A percentile compares a stretch with the other conserved stretches of the same genome.
Evolutionary conservation across 139 green algal species (phyloP).

Genomic region (Chlorella sp.): DNA sequence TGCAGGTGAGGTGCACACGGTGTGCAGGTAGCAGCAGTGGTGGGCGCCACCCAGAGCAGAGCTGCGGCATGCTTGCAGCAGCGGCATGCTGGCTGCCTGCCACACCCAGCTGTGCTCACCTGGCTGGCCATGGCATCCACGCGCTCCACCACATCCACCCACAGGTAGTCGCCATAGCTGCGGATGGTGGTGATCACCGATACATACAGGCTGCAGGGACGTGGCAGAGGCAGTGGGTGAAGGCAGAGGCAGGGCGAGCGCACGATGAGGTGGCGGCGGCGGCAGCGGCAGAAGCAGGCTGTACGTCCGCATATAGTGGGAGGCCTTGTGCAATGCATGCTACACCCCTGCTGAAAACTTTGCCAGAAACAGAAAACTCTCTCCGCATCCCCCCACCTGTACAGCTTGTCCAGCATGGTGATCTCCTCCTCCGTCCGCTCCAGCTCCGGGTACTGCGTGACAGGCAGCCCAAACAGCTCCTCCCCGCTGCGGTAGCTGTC

Average conservation of each 20-base stretch:
- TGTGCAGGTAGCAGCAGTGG: no score
- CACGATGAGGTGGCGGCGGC: not conserved
- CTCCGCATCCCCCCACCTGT: constrained; percentile 50
- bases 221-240: not conserved
- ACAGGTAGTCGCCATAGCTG: constrained; percentile 88
- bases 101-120: constrained; percentile 37
- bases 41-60: no score
- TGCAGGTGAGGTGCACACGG: no score
- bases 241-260: not conserved
- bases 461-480: constrained; percentile 92
- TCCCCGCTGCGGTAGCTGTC: constrained; percentile 88
- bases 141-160: constrained; percentile 91
- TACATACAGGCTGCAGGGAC: constrained; percentile 84
- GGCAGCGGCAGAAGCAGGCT: no score
- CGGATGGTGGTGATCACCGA: constrained; percentile 92
- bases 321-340: no score
- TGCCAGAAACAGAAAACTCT: not conserved
- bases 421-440: constrained; percentile 92
- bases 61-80: no score
- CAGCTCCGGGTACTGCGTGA: constrained; percentile 91
- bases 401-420: constrained; percentile 81
- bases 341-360: not conserved
- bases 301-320: no score
- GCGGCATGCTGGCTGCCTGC: no score
- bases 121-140: constrained; percentile 89